phyloP scores from a whole-genome alignment of 257 asterid genomes.

The Nicotiana otophora region DNA sequence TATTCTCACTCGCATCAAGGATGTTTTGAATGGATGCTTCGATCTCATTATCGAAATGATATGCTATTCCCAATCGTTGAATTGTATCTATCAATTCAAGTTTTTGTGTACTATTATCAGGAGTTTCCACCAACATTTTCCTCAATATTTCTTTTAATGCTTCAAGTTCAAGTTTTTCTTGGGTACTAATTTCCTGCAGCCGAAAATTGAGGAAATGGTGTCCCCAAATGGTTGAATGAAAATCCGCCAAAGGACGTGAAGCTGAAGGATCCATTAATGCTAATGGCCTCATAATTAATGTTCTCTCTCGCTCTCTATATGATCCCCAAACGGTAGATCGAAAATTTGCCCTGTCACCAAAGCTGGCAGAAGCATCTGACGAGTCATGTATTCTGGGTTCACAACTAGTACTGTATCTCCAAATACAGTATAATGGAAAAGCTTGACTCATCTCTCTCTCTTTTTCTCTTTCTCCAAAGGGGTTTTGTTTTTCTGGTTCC shows the following conservation, averaged over 20 bases:
- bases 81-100: constrained; percentile 7
- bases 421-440: no score
- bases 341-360: no score
- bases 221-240: neutral
- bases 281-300: neutral
- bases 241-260: neutral
- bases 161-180: neutral
- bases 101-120: neutral
- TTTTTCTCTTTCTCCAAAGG: no score
- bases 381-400: no score
- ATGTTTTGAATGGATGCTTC: neutral
- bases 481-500: no score
- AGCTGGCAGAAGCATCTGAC: no score
- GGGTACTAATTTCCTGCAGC: neutral
- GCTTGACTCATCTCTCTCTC: no score
- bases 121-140: neutral
- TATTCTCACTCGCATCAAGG: neutral
- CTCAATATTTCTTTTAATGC: neutral
- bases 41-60: constrained; percentile 21
- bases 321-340: no score
- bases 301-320: no score
- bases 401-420: no score
- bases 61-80: constrained; percentile 23
- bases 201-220: neutral
- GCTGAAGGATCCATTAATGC: neutral